A percentile compares a stretch with the other conserved stretches of the same genome.
Conservation (phyloP, 1,139 yeast species). For the Candida mesenterica region DNA sequence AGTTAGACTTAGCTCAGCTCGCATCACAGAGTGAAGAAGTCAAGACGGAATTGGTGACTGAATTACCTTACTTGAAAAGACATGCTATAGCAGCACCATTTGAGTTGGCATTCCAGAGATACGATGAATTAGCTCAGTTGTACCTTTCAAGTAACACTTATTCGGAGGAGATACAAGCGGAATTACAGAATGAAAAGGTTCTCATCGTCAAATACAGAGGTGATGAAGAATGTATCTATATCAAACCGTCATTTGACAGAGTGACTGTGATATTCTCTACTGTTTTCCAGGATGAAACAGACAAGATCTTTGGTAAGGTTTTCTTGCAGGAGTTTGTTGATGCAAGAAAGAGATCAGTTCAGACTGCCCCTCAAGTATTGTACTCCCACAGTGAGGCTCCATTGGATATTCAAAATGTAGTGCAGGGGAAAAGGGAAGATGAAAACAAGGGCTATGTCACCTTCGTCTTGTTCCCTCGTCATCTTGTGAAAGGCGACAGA, state of each 20-base stretch:
- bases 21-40: slow-evolving; percentile 43
- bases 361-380: slow-evolving; percentile 97
- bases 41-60: slow-evolving; percentile 51
- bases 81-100: slow-evolving; percentile 92
- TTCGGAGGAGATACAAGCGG: slow-evolving; percentile 50
- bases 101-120: slow-evolving; percentile 77
- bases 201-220: slow-evolving; percentile 86
- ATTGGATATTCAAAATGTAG: slow-evolving; percentile 62
- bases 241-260: slow-evolving; percentile 91
- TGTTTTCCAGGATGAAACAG: slow-evolving; percentile 94
- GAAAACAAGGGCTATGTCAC: slow-evolving; percentile 73
- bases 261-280: slow-evolving; percentile 96
- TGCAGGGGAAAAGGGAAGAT: slow-evolving; percentile 39
- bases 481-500: slow-evolving; percentile 65
- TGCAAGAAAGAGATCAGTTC: slow-evolving; percentile 93
- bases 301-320: slow-evolving; percentile 90
- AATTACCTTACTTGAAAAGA: slow-evolving; percentile 75
- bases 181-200: slow-evolving; percentile 54
- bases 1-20: slow-evolving; percentile 56
- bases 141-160: slow-evolving; percentile 49
- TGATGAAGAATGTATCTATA: slow-evolving; percentile 77
- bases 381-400: slow-evolving; percentile 93
- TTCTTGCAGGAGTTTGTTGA: slow-evolving; percentile 97
- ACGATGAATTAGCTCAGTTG: slow-evolving; percentile 62
- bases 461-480: slow-evolving; percentile 75